Conservation (phyloP, 2,329 filamentous ascomycete species). For the Aureobasidium sp. region DNA sequence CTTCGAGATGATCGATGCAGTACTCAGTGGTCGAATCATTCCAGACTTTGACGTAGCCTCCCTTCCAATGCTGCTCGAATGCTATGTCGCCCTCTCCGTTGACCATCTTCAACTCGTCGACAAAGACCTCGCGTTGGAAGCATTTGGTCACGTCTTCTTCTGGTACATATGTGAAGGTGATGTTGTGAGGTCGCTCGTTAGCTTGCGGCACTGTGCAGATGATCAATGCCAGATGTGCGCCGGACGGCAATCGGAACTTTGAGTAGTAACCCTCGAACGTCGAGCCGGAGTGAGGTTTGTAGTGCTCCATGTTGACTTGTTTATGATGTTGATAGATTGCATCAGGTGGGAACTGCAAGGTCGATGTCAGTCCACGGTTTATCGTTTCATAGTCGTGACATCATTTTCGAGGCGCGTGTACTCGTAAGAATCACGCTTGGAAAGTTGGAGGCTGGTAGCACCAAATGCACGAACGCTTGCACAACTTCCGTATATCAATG, state of each 20-base stretch:
- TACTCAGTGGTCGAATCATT: slow-evolving; percentile 32
- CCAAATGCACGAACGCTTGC: not conserved
- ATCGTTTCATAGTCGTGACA: slow-evolving; percentile 6
- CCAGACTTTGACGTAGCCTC: slow-evolving; percentile 30
- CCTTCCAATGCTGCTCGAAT: slow-evolving; percentile 34
- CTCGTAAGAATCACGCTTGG: not conserved
- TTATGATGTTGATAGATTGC: not conserved
- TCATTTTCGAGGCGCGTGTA: not conserved
- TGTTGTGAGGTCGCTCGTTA: slow-evolving; percentile 31
- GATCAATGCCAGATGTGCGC: slow-evolving; percentile 38
- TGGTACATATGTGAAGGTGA: slow-evolving; percentile 43
- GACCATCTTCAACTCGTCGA: slow-evolving; percentile 31
- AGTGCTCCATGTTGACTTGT: slow-evolving; percentile 16
- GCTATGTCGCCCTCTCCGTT: slow-evolving; percentile 22
- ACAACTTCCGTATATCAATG: not conserved
- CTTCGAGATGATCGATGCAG: slow-evolving; percentile 17
- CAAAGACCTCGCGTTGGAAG: slow-evolving; percentile 36
- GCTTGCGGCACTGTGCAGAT: slow-evolving; percentile 40
- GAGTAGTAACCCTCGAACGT: slow-evolving; percentile 44
- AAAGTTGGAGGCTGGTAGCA: not conserved
- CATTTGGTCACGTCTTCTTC: slow-evolving; percentile 23
- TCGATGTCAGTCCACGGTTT: not conserved
- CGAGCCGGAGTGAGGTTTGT: slow-evolving; percentile 32
- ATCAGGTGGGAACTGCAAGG: not conserved
- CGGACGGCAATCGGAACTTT: slow-evolving; percentile 40